These are phyloP conservation scores for Raphidocelis subcapitata DNA, from an alignment of 139 green algal species.

Conservation along the genomic window DNA sequence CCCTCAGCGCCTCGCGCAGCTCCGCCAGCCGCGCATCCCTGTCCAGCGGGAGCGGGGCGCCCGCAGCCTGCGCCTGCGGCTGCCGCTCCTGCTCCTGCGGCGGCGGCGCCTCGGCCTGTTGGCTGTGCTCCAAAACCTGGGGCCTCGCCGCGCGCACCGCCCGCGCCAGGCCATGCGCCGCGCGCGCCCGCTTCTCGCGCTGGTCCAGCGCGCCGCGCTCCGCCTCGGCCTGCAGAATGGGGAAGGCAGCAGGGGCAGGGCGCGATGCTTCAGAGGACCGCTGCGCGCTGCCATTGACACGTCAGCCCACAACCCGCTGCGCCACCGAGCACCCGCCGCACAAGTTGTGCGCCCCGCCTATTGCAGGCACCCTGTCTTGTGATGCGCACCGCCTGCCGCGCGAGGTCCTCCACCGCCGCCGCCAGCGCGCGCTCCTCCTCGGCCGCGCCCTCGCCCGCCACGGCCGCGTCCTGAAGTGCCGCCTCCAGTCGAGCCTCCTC, in stretches of 20 bases:
- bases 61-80: background rate
- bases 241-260: background rate
- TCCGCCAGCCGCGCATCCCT: constrained; percentile 27
- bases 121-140: background rate
- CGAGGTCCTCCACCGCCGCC: constrained; percentile 41
- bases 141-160: background rate
- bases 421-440: constrained; percentile 41
- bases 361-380: no score
- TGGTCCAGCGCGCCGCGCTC: constrained; percentile 52
- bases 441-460: constrained; percentile 22
- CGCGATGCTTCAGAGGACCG: background rate
- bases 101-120: background rate
- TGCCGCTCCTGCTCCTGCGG: background rate
- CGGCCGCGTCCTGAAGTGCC: constrained; percentile 22
- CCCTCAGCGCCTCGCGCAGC: constrained; percentile 22
- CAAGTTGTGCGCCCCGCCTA: no score
- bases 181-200: constrained; percentile 49
- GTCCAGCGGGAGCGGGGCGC: background rate
- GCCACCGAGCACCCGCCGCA: no score
- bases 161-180: constrained; percentile 35
- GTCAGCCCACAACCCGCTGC: no score
- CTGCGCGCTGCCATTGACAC: no score
- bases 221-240: constrained; percentile 28
- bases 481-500: constrained; percentile 11
- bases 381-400: constrained; percentile 30